Evolutionary conservation across 202 grass and related monocot species (phyloP), one percentile per base, ranked within the genome.

Genomic region (Setaria viridis): DNA sequence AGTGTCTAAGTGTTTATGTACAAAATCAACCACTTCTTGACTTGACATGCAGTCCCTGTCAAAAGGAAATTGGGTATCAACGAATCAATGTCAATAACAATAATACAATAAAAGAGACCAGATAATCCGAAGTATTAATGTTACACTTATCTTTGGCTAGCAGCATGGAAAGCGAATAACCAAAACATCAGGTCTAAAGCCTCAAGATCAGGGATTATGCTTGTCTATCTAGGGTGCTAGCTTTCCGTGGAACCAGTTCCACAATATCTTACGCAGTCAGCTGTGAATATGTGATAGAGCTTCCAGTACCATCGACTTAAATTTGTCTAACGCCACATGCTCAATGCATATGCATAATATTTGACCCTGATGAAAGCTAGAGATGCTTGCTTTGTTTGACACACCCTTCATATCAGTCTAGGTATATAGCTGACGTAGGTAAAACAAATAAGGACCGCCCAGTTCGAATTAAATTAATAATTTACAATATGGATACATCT

Each of bases 1-100:
- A 63, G 67, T 89, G 8, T 84, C 89, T 62, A 95, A 55, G 55
- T 91, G 79, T 53, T 93, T 68, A 43, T 82, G 91, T 63, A 98
- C 78, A 76, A 98, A 98, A 78, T 98, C 95, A 66, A 98, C 93
- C 39, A 98, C 85, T 79, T 90, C 68, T 72, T 98, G 95, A 78
- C 91, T 98, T 71, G 95, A 71, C 93, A 98, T 93, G 89, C 91
- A 93, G 80, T 98, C 93, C 95, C 95, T 98, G 74, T 39, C 51
- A 85, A 15, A 62, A 58, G 16, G 55, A 84, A 55, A 9, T 12
- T 65, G 48, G 33, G 60, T 62, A 9, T 82, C 54, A 80, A 80
- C 3, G 56, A 82, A 58, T 55, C 72, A 46, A 13, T 12, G 87
- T 76, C 65, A 13, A 53, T 42, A 9, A 60, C 79, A 79, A 43